A percentile compares a stretch with the other conserved stretches of the same genome.
phyloP scores from a whole-genome alignment of 169 alveolate species.

The Haemoproteus tartakovskyi region DNA sequence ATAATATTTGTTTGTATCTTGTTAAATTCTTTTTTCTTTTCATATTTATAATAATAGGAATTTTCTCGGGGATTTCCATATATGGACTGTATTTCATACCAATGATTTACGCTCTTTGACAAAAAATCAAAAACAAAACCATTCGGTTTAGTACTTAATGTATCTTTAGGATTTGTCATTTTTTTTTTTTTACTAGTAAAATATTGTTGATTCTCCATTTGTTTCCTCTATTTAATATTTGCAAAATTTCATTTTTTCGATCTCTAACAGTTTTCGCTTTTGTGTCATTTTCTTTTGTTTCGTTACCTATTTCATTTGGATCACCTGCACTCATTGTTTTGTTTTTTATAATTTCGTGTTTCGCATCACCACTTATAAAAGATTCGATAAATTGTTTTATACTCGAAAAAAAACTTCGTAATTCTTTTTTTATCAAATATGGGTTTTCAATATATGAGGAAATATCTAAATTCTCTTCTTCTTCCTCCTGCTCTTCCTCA shows the following conservation, averaged over 20 bases:
- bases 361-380: conserved; percentile 2
- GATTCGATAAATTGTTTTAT: conserved; percentile 17
- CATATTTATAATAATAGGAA: conserved; percentile 51
- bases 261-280: background rate
- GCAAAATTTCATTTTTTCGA: conserved; percentile 3
- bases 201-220: conserved; percentile 37
- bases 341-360: background rate
- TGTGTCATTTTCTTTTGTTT: background rate
- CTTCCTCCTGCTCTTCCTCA: background rate
- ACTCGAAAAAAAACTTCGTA: conserved; percentile 12
- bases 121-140: too few species aligned
- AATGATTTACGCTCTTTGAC: too few species aligned
- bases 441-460: conserved; percentile 51
- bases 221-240: conserved; percentile 4
- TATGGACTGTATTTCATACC: conserved; percentile 29
- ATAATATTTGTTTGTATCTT: conserved; percentile 17
- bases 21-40: conserved; percentile 23
- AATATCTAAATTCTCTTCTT: conserved; percentile 34
- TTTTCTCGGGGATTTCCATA: conserved; percentile 29
- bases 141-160: too few species aligned
- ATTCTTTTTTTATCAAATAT: conserved; percentile 34
- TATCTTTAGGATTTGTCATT: too few species aligned
- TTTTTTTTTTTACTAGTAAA: conserved; percentile 34
- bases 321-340: background rate
- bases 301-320: background rate